Evolutionary conservation across 2,329 filamentous ascomycete genomes (phyloP).

Genomic region (Ascochyta viciae-villosae): DNA sequence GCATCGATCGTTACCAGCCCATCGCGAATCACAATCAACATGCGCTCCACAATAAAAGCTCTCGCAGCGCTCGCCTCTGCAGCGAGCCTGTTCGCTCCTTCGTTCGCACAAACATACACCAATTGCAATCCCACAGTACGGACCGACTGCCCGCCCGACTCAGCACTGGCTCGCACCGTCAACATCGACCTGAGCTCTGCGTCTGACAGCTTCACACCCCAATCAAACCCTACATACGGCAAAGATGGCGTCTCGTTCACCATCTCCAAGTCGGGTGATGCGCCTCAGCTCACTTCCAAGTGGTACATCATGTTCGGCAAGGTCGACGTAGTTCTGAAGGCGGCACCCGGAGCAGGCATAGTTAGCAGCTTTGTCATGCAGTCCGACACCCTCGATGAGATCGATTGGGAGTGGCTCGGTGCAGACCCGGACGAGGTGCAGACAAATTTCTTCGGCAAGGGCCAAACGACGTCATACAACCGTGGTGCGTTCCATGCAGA

Average conservation of each 20-base stretch:
- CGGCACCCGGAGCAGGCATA: constrained; percentile 87
- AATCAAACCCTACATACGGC: constrained; percentile 75
- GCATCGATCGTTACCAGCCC: constrained; percentile 5
- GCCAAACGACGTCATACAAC: constrained; percentile 83
- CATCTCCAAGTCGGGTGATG: constrained; percentile 77
- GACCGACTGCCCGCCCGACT: constrained; percentile 73
- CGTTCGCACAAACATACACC: constrained; percentile 61
- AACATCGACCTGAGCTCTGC: constrained; percentile 80
- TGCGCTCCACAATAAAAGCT: constrained; percentile 43
- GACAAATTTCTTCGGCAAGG: constrained; percentile 97
- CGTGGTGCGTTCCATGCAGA: constrained; percentile 81
- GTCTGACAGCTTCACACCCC: constrained; percentile 79
- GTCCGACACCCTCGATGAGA: constrained; percentile 92
- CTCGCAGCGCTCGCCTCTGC: constrained; percentile 51
- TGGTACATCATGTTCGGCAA: constrained; percentile 99
- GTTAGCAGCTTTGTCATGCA: constrained; percentile 91
- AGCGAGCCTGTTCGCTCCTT: constrained; percentile 49
- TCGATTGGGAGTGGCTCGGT: constrained; percentile 97
- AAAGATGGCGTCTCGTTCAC: constrained; percentile 82
- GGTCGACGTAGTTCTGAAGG: constrained; percentile 83
- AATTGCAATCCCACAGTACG: constrained; percentile 63
- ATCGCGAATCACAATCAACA: constrained; percentile 28
- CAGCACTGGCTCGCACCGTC: constrained; percentile 83
- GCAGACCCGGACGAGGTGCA: constrained; percentile 80
- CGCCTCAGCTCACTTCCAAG: constrained; percentile 83